Percentiles rank a stretch among this genome's conserved stretches.
Conservation (phyloP, 2,329 filamentous ascomycete species). For the Paracoccidioides lutzii region DNA sequence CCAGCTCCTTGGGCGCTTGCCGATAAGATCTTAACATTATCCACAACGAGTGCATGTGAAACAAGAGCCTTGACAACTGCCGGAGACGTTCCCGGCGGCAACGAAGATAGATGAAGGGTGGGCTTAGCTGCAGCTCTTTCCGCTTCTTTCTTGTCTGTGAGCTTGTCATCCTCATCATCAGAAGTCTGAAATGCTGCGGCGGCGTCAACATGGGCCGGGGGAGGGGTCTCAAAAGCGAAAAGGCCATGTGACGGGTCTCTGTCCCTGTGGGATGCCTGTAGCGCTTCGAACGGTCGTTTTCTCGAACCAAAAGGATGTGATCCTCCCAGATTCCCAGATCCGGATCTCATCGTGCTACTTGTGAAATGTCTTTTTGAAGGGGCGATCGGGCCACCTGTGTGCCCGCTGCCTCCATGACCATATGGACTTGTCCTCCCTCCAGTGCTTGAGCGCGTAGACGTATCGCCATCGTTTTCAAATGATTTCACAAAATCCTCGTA, state of each 20-base stretch:
- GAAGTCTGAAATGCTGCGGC: conserved; percentile 30
- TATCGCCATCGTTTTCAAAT: conserved; percentile 35
- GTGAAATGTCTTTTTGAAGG: conserved; percentile 51
- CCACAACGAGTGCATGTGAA: conserved; percentile 47
- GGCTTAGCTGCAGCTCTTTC: conserved; percentile 41
- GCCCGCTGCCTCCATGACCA: conserved; percentile 23
- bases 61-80: conserved; percentile 38
- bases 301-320: conserved; percentile 28
- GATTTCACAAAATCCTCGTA: conserved; percentile 79
- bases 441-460: conserved; percentile 10
- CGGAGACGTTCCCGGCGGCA: conserved; percentile 41
- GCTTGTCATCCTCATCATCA: conserved; percentile 33
- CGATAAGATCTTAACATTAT: conserved; percentile 59
- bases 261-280: conserved; percentile 25
- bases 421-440: conserved; percentile 15
- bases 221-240: conserved; percentile 29
- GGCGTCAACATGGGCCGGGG: conserved; percentile 18
- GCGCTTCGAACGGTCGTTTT: conserved; percentile 34
- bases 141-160: conserved; percentile 28
- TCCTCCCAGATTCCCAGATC: conserved; percentile 39
- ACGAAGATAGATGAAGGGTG: conserved; percentile 41
- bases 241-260: conserved; percentile 22
- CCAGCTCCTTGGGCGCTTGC: conserved; percentile 30
- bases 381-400: conserved; percentile 22
- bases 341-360: conserved; percentile 31